phyloP scores from a whole-genome alignment of 495 filamentous ascomycete species.

The Penicillium subrubescens region DNA sequence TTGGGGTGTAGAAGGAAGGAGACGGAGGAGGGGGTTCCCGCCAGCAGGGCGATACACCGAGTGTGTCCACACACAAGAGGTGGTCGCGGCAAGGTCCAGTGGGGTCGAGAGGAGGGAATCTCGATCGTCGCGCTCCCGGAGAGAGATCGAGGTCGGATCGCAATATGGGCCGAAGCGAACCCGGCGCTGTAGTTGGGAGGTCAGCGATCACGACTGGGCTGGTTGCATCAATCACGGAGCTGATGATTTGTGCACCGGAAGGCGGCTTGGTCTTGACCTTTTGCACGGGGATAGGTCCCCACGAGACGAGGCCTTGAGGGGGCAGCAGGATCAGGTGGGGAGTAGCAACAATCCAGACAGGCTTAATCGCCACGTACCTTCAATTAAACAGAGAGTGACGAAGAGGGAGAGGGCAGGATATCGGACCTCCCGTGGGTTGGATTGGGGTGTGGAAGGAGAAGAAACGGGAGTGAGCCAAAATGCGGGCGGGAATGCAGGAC shows the following conservation, averaged over 20 bases:
- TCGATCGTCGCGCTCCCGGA: slow-evolving; percentile 4
- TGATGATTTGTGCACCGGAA: slow-evolving; percentile 25
- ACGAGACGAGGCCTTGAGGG: background rate
- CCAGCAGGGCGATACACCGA: slow-evolving; percentile 24
- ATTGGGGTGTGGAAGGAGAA: slow-evolving; percentile 14
- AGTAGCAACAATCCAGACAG: background rate
- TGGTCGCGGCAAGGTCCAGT: slow-evolving; percentile 5
- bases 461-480: slow-evolving; percentile 8
- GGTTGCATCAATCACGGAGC: slow-evolving; percentile 28
- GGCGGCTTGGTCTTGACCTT: slow-evolving; percentile 15
- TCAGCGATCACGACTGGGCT: slow-evolving; percentile 31
- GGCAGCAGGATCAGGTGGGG: background rate
- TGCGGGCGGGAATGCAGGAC: slow-evolving; percentile 18
- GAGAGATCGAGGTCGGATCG: slow-evolving; percentile 1
- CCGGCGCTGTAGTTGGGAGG: slow-evolving; percentile 33
- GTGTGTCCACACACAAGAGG: slow-evolving; percentile 28
- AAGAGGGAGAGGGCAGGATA: slow-evolving; percentile 22
- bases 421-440: slow-evolving; percentile 23
- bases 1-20: slow-evolving; percentile 11
- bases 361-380: slow-evolving; percentile 26
- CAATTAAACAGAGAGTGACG: slow-evolving; percentile 35
- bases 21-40: slow-evolving; percentile 12
- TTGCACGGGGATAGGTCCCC: slow-evolving; percentile 11
- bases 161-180: slow-evolving; percentile 32
- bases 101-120: background rate